Evolutionary conservation across 2,329 filamentous ascomycete species (phyloP).

Genomic region (Periconia macrospinosa): DNA sequence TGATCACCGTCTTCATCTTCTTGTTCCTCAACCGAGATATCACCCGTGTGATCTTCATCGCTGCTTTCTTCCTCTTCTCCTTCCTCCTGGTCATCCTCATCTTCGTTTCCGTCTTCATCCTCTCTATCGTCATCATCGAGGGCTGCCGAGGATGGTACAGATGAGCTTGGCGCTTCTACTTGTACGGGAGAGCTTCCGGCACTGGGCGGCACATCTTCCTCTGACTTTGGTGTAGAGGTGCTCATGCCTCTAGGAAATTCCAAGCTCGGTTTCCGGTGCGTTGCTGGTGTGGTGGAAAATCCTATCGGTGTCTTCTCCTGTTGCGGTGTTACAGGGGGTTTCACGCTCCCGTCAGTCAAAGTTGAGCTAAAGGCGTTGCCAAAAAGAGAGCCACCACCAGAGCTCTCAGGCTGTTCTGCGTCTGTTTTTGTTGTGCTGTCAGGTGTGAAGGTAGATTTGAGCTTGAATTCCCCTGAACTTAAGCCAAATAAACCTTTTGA

Average conservation of each 20-base stretch:
- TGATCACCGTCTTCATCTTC: conserved; percentile 43
- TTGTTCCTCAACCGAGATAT: conserved; percentile 47
- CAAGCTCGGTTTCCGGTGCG: conserved; percentile 21
- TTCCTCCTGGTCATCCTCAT: conserved; percentile 27
- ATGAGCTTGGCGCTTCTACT: conserved; percentile 40
- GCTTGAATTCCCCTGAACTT: conserved; percentile 59
- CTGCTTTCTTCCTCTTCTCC: conserved; percentile 25
- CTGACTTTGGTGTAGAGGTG: conserved; percentile 31
- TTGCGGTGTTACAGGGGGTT: conserved; percentile 45
- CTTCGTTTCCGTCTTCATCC: conserved; percentile 45
- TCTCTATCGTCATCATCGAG: conserved; percentile 34
- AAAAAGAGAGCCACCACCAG: conserved; percentile 59
- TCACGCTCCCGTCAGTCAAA: conserved; percentile 49
- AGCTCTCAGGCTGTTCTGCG: conserved; percentile 51
- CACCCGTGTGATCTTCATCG: conserved; percentile 12
- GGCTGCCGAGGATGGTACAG: conserved; percentile 35
- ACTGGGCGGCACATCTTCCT: conserved; percentile 48
- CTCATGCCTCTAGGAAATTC: conserved; percentile 11
- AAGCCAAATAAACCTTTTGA: conserved; percentile 35
- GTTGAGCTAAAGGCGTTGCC: conserved; percentile 63
- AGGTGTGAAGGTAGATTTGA: conserved; percentile 68
- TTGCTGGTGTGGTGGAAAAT: conserved; percentile 40
- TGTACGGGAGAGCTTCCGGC: conserved; percentile 53
- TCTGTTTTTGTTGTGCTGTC: conserved; percentile 66
- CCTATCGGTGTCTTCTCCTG: conserved; percentile 35